phyloP scores from a whole-genome alignment of 1,284 basidiomycete genomes.

The Heliocybe sulcata region DNA sequence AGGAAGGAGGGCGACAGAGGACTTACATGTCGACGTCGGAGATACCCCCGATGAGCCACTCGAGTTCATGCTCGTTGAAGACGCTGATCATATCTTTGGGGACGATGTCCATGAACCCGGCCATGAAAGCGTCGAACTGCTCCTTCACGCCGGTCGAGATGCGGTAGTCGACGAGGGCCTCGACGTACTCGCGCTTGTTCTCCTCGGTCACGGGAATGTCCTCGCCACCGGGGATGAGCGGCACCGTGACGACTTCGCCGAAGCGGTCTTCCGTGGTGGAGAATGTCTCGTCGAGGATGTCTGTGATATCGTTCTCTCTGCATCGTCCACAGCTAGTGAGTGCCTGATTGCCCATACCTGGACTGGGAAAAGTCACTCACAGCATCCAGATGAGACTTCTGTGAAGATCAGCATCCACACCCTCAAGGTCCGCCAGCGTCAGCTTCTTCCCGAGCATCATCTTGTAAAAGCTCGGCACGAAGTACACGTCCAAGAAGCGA shows the following conservation, averaged over 20 bases:
- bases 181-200: conserved; percentile 95
- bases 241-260: conserved; percentile 88
- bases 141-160: conserved; percentile 90
- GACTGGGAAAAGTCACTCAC: conserved; percentile 26
- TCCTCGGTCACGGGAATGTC: conserved; percentile 84
- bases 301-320: conserved; percentile 86
- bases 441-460: conserved; percentile 95
- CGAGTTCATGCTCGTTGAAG: conserved; percentile 92
- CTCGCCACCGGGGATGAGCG: conserved; percentile 77
- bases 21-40: conserved; percentile 88
- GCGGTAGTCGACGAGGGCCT: conserved; percentile 85
- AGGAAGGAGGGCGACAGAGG: neutral
- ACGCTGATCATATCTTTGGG: conserved; percentile 92
- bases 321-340: conserved; percentile 3
- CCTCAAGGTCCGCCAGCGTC: conserved; percentile 77
- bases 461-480: conserved; percentile 96
- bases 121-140: conserved; percentile 94
- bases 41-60: conserved; percentile 92
- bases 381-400: conserved; percentile 94
- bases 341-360: neutral
- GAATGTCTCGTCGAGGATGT: conserved; percentile 87
- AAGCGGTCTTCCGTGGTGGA: conserved; percentile 91
- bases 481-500: conserved; percentile 93
- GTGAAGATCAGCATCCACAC: conserved; percentile 83
- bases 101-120: conserved; percentile 91